Evolutionary conservation across 106 monocot species (phyloP).

Genomic region (Phalaenopsis aphrodite): DNA sequence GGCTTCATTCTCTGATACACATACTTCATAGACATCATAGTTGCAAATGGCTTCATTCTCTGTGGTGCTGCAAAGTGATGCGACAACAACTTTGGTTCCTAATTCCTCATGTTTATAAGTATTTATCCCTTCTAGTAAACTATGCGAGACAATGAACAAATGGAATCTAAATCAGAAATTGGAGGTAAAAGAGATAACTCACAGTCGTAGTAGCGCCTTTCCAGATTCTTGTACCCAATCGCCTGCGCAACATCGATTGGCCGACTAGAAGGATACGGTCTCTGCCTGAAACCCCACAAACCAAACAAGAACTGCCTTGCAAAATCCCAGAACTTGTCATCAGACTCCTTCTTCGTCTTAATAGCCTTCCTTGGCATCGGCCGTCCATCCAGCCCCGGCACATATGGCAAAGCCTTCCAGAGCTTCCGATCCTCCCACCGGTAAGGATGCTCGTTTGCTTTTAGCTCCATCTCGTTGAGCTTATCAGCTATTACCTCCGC

Average conservation of each 20-base stretch:
- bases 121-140: background rate
- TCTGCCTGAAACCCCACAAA: constrained; percentile 71
- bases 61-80: background rate
- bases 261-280: constrained; percentile 70
- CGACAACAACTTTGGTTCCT: background rate
- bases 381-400: constrained; percentile 59
- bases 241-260: constrained; percentile 77
- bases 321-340: constrained; percentile 83
- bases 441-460: constrained; percentile 67
- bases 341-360: constrained; percentile 55
- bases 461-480: constrained; percentile 66
- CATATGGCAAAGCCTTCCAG: constrained; percentile 64
- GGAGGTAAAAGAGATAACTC: constrained; percentile 21
- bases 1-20: too few species aligned
- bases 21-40: background rate
- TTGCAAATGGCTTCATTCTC: background rate
- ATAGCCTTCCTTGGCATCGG: constrained; percentile 82
- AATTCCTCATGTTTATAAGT: background rate
- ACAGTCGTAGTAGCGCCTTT: constrained; percentile 87
- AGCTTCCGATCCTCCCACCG: constrained; percentile 55
- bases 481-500: constrained; percentile 49
- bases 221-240: constrained; percentile 68
- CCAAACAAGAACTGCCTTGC: constrained; percentile 84
- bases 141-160: background rate
- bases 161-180: background rate